Conservation (phyloP, 1,284 basidiomycete species). For the Trametes polyzona region DNA sequence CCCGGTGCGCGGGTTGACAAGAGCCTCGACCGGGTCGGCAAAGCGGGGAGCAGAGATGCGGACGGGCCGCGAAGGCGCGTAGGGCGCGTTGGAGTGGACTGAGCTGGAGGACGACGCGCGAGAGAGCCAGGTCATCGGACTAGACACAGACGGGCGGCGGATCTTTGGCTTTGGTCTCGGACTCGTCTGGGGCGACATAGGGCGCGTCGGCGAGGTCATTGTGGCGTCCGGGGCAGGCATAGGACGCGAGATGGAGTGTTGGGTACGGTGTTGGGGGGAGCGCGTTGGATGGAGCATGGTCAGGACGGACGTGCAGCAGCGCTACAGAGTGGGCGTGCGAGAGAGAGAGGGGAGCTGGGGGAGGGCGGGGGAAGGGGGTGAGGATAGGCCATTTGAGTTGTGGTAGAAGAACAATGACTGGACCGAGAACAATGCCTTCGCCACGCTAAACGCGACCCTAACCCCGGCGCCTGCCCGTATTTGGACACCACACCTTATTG, state of each 20-base stretch:
- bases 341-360: constrained; percentile 13
- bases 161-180: constrained; percentile 26
- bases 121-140: constrained; percentile 40
- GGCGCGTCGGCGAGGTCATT: neutral
- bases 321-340: constrained; percentile 3
- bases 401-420: constrained; percentile 24
- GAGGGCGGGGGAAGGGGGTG: constrained; percentile 8
- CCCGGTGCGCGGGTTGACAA: constrained; percentile 47
- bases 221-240: constrained; percentile 16
- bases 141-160: constrained; percentile 38
- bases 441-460: constrained; percentile 15
- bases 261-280: constrained; percentile 21
- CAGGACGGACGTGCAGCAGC: constrained; percentile 13
- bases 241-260: constrained; percentile 25
- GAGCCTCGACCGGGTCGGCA: constrained; percentile 49
- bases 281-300: constrained; percentile 17
- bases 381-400: constrained; percentile 23
- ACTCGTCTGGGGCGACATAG: constrained; percentile 29
- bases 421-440: constrained; percentile 24
- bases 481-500: constrained; percentile 25
- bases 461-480: constrained; percentile 24
- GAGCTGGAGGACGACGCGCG: constrained; percentile 37
- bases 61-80: constrained; percentile 47
- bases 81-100: constrained; percentile 23
- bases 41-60: constrained; percentile 68